These are phyloP conservation scores for Daldinia caldariorum DNA, from an alignment of 495 filamentous ascomycete species.

Conservation along the genomic window DNA sequence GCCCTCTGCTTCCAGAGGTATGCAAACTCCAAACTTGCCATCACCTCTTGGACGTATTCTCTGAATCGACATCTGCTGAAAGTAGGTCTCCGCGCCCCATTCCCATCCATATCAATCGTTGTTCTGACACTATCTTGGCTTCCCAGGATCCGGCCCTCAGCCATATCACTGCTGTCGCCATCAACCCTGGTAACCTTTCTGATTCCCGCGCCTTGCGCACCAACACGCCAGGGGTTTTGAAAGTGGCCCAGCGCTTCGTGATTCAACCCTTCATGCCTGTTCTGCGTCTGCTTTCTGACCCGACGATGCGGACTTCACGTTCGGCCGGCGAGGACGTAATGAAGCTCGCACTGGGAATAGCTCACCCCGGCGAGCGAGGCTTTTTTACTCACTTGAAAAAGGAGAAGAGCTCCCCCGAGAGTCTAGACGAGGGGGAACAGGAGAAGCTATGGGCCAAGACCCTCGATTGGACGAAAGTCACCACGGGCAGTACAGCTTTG, in stretches of 20 bases:
- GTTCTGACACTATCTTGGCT: no score
- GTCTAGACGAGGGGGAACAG: slow-evolving; percentile 52
- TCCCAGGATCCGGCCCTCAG: slow-evolving; percentile 45
- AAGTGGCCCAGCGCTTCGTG: slow-evolving; percentile 41
- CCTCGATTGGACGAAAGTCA: slow-evolving; percentile 52
- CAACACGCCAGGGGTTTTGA: slow-evolving; percentile 49
- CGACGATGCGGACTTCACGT: slow-evolving; percentile 48
- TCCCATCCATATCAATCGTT: not conserved
- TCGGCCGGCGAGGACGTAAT: slow-evolving; percentile 52
- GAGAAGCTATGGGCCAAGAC: slow-evolving; percentile 57
- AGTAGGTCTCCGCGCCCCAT: not conserved
- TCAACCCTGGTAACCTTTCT: slow-evolving; percentile 57
- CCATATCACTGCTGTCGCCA: slow-evolving; percentile 54
- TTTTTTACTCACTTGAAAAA: slow-evolving; percentile 53
- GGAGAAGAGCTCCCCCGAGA: slow-evolving; percentile 52
- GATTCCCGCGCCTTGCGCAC: slow-evolving; percentile 57
- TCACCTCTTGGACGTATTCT: slow-evolving; percentile 54
- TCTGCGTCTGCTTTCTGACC: slow-evolving; percentile 47
- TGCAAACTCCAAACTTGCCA: slow-evolving; percentile 54
- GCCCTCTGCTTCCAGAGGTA: slow-evolving; percentile 58
- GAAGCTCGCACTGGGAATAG: no score
- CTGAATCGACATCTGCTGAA: slow-evolving; percentile 50
- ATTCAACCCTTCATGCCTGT: slow-evolving; percentile 49
- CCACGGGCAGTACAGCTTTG: slow-evolving; percentile 17
- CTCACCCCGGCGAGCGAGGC: slow-evolving; percentile 50